A percentile compares a stretch with the other conserved stretches of the same genome.
phyloP scores from a whole-genome alignment of 805 yeast genomes.

The Monosporozyma yasuniensis region DNA sequence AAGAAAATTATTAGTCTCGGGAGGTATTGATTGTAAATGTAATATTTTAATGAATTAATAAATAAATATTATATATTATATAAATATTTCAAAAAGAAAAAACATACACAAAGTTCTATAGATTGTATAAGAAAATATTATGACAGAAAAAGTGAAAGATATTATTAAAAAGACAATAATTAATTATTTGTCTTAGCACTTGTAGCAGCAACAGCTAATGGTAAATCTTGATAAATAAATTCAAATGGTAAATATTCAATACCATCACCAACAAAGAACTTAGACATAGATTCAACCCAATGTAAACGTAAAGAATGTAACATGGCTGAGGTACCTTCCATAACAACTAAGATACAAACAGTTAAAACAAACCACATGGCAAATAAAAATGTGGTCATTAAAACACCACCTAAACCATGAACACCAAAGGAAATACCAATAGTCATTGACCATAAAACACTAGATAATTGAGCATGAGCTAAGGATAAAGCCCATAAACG shows the following conservation, averaged over 20 bases:
- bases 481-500: constrained; percentile 72
- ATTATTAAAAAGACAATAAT: neutral
- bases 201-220: neutral
- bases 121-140: neutral
- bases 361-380: constrained; percentile 71
- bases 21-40: constrained; percentile 18
- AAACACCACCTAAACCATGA: constrained; percentile 45
- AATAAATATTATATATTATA: neutral
- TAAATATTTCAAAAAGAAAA: neutral
- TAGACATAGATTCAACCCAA: constrained; percentile 80
- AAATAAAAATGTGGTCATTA: constrained; percentile 52
- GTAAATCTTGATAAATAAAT: constrained; percentile 28
- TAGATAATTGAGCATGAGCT: constrained; percentile 71
- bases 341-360: constrained; percentile 57
- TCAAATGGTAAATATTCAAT: constrained; percentile 55
- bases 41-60: constrained; percentile 12
- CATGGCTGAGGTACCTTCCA: constrained; percentile 87
- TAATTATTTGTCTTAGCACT: neutral
- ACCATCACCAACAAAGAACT: constrained; percentile 73
- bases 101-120: too few species aligned
- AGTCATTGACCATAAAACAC: constrained; percentile 72
- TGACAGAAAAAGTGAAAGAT: neutral
- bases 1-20: constrained; percentile 19
- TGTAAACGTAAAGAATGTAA: constrained; percentile 66
- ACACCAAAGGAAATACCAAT: constrained; percentile 51